Evolutionary conservation across 148 eudicot genomes (phyloP), one percentile per base, ranked within the genome.

Genomic region (Fagopyrum homotropicum): DNA sequence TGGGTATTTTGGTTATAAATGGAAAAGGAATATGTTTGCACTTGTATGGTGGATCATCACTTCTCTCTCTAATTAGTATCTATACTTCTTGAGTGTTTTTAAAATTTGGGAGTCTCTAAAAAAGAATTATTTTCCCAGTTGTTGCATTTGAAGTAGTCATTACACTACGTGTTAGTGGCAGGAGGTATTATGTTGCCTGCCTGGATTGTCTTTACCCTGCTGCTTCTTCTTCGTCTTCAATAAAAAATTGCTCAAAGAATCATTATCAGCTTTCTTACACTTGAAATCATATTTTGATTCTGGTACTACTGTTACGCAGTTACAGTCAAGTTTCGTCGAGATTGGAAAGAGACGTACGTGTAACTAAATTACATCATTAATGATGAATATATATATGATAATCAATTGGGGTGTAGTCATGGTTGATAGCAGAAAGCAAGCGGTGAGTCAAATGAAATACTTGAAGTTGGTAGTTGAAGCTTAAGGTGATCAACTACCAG

Each of bases 1-100:
- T 15, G 71, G 71, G 71, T 66, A 43, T 66, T 40, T 66, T 66
- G 71, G 71, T 66, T 45, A 66, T 66, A 8, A 66, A 66, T 66
- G n/a, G 69, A 16, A 9, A 4, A 49, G 2, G 12, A 30, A 40
- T 14, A 1, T 14, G 45, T 40, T 29, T 40, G 22, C 43, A 57
- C 9, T 57, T 22, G 26, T 57, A 29, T 22, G 30, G 22, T 57
- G 30, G 63, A 15, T 19, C 35, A 19, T 57, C 63, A 57, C 30
- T 57, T 66, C 2, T 8, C 14, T 60, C 9, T 17, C 22, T 22
- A 57, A 0, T 16, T 17, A 19, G 11, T 11, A 6, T 6, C 3
- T 55, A 57, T 57, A 57, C 63, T 57, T 35, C 63, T 57, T 35
- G 22, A 57, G 68, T 61, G 43, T 61, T 6, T 7, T 61, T 61